These are phyloP conservation scores for Epichloe bromicola DNA, from an alignment of 2,329 filamentous ascomycete species.

Conservation along the genomic window DNA sequence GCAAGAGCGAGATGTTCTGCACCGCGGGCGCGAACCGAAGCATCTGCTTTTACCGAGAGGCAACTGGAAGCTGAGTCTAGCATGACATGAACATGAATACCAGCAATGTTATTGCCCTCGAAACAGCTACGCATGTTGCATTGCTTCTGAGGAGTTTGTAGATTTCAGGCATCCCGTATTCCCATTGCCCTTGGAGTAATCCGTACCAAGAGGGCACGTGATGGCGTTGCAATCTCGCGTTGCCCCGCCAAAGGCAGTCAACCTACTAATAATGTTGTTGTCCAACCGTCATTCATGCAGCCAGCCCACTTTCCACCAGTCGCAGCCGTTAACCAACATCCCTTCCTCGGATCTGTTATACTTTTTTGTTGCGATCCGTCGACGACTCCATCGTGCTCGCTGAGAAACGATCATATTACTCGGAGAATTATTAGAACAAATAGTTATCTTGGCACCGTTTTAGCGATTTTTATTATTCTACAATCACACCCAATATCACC, in stretches of 20 bases:
- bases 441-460: no score
- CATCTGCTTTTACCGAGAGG: slow-evolving; percentile 74
- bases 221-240: slow-evolving; percentile 35
- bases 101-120: slow-evolving; percentile 5
- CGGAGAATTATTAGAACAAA: no score
- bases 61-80: slow-evolving; percentile 45
- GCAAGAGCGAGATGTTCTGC: slow-evolving; percentile 59
- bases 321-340: neutral
- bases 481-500: neutral
- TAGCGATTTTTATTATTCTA: neutral
- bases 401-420: no score
- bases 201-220: slow-evolving; percentile 27
- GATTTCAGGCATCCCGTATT: neutral
- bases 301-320: neutral
- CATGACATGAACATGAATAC: neutral
- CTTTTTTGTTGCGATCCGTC: neutral
- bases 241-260: slow-evolving; percentile 36
- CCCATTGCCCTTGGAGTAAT: neutral
- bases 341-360: neutral
- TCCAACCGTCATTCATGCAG: neutral
- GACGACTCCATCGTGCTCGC: no score
- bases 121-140: no score
- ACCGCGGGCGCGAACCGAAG: slow-evolving; percentile 65
- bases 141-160: neutral
- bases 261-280: neutral